Base-by-base conservation (phyloP, 2,329 filamentous ascomycete genomes). In the Penicillium decumbens region DNA sequence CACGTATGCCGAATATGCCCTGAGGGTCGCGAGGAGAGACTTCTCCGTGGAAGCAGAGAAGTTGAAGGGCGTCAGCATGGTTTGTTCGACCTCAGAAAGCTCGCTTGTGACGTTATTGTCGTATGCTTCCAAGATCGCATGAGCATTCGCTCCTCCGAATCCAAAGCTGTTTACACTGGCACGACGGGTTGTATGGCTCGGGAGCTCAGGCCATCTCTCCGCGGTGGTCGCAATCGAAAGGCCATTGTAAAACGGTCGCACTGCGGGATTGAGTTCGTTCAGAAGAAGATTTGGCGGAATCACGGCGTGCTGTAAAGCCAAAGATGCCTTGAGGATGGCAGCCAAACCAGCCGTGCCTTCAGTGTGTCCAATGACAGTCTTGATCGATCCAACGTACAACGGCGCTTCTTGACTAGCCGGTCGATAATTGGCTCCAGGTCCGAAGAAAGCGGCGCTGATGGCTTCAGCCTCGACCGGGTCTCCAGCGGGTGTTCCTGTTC, bases 91-190 rank as follows among this genome's bases (percentile, higher is more conserved):
- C 5, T 41, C n/a, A 8, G 5, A 1, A 1, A 12, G 6, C 1
- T 13, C 35, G 6, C 13, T 9, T 6, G 24, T 20, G 3, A n/a
- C 3, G 20, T 18, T 6, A 3, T 30, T 13, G 13, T 59, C 47
- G 8, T 49, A 61, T 3, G 44, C 51, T 35, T 77, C 73, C 24
- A 77, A 42, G 27, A 77, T 69, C 0, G 57, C 62, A 47, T 72
- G 66, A 0, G 63, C 66, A 47, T 72, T 72, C 1, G 68, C 64
- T 4, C 70, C 69, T 23, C 69, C 69, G 42, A 66, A 68, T 0
- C 68, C 75, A 51, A 78, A 79, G 13, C 71, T 70, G 48, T 76
- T 77, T 0, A 79, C 66, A 32, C 72, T 72, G 2, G 73, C 74
- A 28, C 72, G 57, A 4, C 58, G 60, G 0, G 47, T 51, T 6